Conservation (phyloP, 2,329 filamentous ascomycete genomes). For the Neonectria punicea region DNA sequence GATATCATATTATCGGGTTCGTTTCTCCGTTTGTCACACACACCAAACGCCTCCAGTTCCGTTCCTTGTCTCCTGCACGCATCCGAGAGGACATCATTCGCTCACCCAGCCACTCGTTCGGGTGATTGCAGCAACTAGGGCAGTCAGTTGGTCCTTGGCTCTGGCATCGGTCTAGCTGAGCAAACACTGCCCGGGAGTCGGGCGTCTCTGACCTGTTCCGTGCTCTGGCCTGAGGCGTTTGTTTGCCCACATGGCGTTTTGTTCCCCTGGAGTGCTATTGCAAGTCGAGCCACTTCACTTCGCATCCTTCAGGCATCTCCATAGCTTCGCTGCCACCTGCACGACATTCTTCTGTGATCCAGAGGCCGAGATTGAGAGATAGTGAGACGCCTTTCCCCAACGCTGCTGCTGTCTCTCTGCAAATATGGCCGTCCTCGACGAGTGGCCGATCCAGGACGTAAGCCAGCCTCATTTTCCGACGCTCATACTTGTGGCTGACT, state of each 20-base stretch:
- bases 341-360: neutral
- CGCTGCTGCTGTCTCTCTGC: neutral
- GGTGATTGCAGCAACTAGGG: neutral
- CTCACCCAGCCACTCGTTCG: neutral
- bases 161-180: neutral
- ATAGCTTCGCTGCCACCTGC: neutral
- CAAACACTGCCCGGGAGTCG: neutral
- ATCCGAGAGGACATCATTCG: conserved; percentile 19
- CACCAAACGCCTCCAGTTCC: neutral
- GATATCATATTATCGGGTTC: neutral
- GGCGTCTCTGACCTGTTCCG: neutral
- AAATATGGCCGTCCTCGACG: conserved; percentile 55
- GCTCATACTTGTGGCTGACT: conserved; percentile 3
- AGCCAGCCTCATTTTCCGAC: conserved; percentile 19
- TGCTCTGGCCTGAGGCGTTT: neutral
- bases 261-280: neutral
- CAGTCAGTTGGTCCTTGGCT: neutral
- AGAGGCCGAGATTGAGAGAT: neutral
- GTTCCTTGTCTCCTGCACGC: conserved; percentile 13
- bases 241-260: neutral
- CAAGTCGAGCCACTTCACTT: neutral
- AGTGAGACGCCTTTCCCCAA: neutral
- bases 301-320: neutral
- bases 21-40: neutral
- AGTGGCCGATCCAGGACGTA: conserved; percentile 63